Base-by-base conservation (phyloP, 495 filamentous ascomycete species). In the Penicillium subrubescens region DNA sequence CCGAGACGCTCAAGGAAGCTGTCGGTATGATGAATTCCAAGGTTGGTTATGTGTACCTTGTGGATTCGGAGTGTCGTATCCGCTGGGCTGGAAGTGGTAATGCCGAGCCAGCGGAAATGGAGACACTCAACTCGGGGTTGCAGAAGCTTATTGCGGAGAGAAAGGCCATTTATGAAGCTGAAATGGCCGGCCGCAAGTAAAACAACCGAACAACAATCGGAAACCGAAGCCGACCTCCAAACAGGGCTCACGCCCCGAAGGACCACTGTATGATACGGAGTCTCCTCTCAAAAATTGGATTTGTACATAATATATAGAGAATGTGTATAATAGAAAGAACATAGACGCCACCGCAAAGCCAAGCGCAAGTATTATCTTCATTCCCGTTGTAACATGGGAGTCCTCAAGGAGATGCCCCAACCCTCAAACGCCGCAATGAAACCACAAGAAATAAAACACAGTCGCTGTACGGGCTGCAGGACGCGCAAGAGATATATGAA, bases 81-180 rank as follows among this genome's bases (percentile, higher is more conserved):
- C 85, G 95, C 37, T 99, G 95, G 95, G 95, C 94, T 0, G 95
- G 91, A 4, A 94, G 92, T 75, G 95, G 92, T n/a, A 74, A 81
- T 43, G 89, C 91, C 15, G 83, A 88, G 51, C 81, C 76, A 5
- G 83, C 81, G 21, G 95, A 98, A 82, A 84, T 83, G 73, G 86
- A 89, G 59, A 84, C 86, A 4, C 68, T 99, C 68, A 87, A 89
- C 10, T 89, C 82, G 68, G 90, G 90, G 1, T 58, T 93, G 54
- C 82, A 73, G 73, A 88, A 86, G 73, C 77, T 99, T 61, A 71
- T 92, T 67, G 84, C 87, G 8, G 90, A 95, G 55, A 74, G 71
- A 62, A 77, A 68, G 37, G 60, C 73, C 35, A 65, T 64, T 61
- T 54, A 67, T 34, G 67, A 72, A 29, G 53, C 53, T 23, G 53